Percentiles rank a stretch among this genome's conserved stretches.
These are phyloP conservation scores for Plantago elongata DNA, from an alignment of 257 asterid genomes.

Conservation along the genomic window DNA sequence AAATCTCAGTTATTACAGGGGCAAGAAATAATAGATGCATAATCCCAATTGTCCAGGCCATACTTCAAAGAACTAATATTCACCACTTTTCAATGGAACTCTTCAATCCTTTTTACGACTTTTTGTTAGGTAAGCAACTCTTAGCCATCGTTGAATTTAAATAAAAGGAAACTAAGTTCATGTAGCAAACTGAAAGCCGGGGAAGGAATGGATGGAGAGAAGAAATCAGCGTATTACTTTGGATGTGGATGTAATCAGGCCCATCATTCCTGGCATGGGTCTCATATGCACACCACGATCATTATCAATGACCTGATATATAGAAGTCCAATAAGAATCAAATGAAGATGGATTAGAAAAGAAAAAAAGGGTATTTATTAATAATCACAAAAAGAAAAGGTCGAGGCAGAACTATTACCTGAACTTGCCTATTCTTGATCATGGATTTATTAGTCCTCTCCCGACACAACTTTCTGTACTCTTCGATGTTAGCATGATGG, in stretches of 20 bases:
- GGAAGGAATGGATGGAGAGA: too few relatives aligned
- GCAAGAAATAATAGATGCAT: too few relatives aligned
- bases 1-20: too few relatives aligned
- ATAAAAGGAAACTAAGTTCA: neutral
- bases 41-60: too few relatives aligned
- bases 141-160: neutral
- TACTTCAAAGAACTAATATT: too few relatives aligned
- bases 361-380: constrained; percentile 6
- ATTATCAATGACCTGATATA: constrained; percentile 72
- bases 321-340: constrained; percentile 15
- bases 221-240: constrained; percentile 39
- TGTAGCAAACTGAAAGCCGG: neutral
- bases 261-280: constrained; percentile 90
- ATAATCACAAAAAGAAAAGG: neutral
- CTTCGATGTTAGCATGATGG: constrained; percentile 49
- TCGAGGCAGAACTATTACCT: constrained; percentile 32
- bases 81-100: too few relatives aligned
- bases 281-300: constrained; percentile 93
- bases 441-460: constrained; percentile 91
- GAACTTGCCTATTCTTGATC: constrained; percentile 86
- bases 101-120: too few relatives aligned
- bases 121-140: neutral
- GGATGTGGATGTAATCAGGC: constrained; percentile 59
- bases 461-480: constrained; percentile 80
- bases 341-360: constrained; percentile 6